Conservation (phyloP, 441 rosid genomes). For the Sinapis alba region DNA sequence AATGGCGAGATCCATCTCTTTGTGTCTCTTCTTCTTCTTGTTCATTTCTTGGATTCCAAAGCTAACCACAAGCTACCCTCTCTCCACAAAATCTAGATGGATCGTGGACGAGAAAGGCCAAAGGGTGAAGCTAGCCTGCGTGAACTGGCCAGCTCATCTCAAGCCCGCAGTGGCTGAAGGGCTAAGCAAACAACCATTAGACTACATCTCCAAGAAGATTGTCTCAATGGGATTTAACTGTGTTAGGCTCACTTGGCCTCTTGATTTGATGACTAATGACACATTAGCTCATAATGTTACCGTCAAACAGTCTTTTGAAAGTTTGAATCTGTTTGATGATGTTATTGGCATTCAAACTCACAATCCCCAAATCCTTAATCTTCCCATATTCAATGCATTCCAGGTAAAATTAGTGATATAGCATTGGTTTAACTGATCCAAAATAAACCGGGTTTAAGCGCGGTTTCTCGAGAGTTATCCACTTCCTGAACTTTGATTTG, state of each 20-base stretch:
- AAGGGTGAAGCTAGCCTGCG: constrained; percentile 77
- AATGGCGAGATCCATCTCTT: constrained; percentile 9
- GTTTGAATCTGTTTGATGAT: constrained; percentile 53
- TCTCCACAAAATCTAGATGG: constrained; percentile 72
- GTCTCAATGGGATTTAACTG: constrained; percentile 72
- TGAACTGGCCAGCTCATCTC: constrained; percentile 78
- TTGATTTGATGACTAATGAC: constrained; percentile 62
- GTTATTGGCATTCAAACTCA: constrained; percentile 60
- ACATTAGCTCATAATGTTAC: constrained; percentile 53
- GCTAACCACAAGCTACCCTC: constrained; percentile 46
- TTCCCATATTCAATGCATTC: constrained; percentile 61
- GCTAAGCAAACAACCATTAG: constrained; percentile 69
- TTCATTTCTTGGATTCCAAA: constrained; percentile 8
- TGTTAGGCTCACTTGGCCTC: constrained; percentile 84
- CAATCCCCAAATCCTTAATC: constrained; percentile 67
- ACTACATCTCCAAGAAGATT: constrained; percentile 46
- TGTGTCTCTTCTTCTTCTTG: constrained; percentile 11
- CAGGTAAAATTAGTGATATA: constrained; percentile 47
- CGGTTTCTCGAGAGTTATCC: too few species aligned
- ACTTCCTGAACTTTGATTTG: too few species aligned
- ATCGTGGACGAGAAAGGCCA: constrained; percentile 59
- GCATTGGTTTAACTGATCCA: neutral
- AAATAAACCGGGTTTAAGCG: neutral
- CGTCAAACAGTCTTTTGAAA: constrained; percentile 61
- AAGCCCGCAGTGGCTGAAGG: constrained; percentile 77